phyloP scores from a whole-genome alignment of 371 early-diverging fungal genomes.

The Syncephalastrum sp. region DNA sequence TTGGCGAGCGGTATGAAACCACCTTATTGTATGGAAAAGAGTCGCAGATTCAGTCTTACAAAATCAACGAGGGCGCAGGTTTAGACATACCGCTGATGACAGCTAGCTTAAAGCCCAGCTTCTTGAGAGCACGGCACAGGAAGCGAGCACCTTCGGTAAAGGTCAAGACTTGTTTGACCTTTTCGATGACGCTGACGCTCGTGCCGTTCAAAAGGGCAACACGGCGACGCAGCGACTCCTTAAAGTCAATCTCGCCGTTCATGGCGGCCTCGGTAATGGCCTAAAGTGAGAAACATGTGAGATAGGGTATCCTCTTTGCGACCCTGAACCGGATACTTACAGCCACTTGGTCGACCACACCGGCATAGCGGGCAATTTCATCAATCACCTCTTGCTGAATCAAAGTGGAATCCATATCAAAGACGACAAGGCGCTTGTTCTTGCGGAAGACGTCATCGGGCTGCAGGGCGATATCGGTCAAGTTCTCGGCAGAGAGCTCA shows the following conservation, averaged over 20 bases:
- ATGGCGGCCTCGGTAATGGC: constrained; percentile 94
- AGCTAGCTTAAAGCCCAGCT: constrained; percentile 90
- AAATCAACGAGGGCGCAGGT: not conserved
- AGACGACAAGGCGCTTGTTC: constrained; percentile 92
- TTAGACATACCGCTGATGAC: constrained; percentile 79
- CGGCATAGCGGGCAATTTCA: constrained; percentile 91
- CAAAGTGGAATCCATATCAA: constrained; percentile 98
- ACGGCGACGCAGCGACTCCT: constrained; percentile 84
- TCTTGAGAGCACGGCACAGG: constrained; percentile 85
- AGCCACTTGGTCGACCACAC: constrained; percentile 89
- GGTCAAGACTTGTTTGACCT: constrained; percentile 69
- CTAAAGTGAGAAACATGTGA: constrained; percentile 30
- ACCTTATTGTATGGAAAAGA: constrained; percentile 37
- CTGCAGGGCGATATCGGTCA: constrained; percentile 87
- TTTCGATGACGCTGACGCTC: constrained; percentile 76
- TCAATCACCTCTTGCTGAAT: constrained; percentile 99
- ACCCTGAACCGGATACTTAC: constrained; percentile 43
- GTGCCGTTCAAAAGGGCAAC: constrained; percentile 89
- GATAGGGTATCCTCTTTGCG: not conserved
- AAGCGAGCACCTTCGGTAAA: constrained; percentile 93
- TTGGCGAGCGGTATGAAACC: constrained; percentile 93
- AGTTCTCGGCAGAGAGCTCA: constrained; percentile 64
- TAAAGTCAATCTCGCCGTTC: constrained; percentile 96
- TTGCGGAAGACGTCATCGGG: constrained; percentile 84
- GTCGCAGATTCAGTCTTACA: not conserved